phyloP scores from a whole-genome alignment of 352 stramenopile genomes.

The Phytophthora rubi region DNA sequence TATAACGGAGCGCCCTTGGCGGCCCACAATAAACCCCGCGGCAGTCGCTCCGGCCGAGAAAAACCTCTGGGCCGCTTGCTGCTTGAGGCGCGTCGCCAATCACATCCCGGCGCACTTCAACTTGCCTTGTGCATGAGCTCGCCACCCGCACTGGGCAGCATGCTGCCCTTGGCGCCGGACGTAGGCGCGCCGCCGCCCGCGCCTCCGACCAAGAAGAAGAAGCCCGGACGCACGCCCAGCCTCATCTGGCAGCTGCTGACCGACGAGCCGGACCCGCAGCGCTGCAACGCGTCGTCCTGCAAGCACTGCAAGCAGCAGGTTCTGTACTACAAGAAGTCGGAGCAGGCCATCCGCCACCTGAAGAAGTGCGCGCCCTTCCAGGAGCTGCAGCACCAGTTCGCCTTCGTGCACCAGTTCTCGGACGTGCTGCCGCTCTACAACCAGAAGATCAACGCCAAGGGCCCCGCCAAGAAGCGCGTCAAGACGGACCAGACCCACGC shows the following conservation, averaged over 20 bases:
- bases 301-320: constrained; percentile 69
- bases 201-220: constrained; percentile 71
- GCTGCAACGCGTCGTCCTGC: constrained; percentile 54
- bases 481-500: constrained; percentile 41
- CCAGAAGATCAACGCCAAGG: constrained; percentile 81
- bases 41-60: too few relatives aligned
- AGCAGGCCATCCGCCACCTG: constrained; percentile 83
- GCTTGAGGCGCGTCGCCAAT: too few relatives aligned
- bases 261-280: constrained; percentile 80
- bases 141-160: constrained; percentile 29
- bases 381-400: constrained; percentile 81
- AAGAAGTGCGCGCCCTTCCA: constrained; percentile 86
- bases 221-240: constrained; percentile 63
- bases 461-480: constrained; percentile 65
- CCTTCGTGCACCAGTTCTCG: constrained; percentile 81
- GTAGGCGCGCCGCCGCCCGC: neutral
- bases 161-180: constrained; percentile 15
- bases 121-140: constrained; percentile 43
- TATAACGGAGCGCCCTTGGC: too few relatives aligned
- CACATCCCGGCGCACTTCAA: constrained; percentile 35
- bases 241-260: constrained; percentile 87
- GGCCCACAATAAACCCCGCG: too few relatives aligned
- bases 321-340: constrained; percentile 89
- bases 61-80: too few relatives aligned
- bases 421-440: constrained; percentile 86